phyloP scores from a whole-genome alignment of 148 eudicot species.

The Hydrangea macrophylla region DNA sequence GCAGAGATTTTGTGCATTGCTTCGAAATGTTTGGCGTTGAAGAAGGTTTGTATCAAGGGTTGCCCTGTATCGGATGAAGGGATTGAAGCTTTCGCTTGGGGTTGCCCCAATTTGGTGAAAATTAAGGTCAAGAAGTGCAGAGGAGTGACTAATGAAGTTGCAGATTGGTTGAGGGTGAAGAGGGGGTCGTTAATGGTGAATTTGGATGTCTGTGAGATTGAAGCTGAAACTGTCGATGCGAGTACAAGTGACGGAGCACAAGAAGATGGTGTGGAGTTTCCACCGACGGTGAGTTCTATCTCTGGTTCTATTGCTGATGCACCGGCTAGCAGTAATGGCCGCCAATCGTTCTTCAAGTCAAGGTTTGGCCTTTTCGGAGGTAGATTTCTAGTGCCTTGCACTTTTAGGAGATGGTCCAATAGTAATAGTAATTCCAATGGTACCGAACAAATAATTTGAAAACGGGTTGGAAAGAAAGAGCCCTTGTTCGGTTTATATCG shows the following conservation, averaged over 20 bases:
- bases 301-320: constrained; percentile 11
- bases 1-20: constrained; percentile 65
- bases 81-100: constrained; percentile 56
- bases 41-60: constrained; percentile 78
- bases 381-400: constrained; percentile 44
- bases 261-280: constrained; percentile 52
- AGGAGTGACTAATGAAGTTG: constrained; percentile 56
- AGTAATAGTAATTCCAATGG: constrained; percentile 34
- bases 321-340: constrained; percentile 35
- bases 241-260: constrained; percentile 62
- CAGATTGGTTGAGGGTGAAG: constrained; percentile 48
- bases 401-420: constrained; percentile 51
- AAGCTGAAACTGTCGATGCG: constrained; percentile 46
- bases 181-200: constrained; percentile 52
- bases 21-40: constrained; percentile 51
- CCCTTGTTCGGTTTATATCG: neutral
- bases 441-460: constrained; percentile 23
- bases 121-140: constrained; percentile 80
- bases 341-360: constrained; percentile 37
- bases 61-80: constrained; percentile 72
- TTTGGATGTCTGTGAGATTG: constrained; percentile 62
- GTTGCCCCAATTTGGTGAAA: constrained; percentile 80
- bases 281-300: constrained; percentile 25
- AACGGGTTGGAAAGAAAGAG: constrained; percentile 1
- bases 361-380: constrained; percentile 56